phyloP scores from a whole-genome alignment of 768 basidiomycete species.

The Kwoniella newhampshirensis region DNA sequence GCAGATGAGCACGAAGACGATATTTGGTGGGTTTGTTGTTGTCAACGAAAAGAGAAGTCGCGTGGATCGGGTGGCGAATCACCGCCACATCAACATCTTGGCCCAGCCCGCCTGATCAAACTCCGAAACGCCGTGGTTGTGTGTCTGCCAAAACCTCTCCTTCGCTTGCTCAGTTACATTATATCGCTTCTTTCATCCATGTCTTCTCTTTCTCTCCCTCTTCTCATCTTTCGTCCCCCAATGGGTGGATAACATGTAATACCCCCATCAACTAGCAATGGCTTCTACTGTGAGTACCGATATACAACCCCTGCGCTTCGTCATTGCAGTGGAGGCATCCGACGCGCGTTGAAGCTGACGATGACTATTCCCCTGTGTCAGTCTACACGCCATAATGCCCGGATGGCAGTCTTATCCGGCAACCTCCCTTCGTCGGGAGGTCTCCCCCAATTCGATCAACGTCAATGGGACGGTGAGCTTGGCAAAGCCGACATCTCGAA shows the following conservation, averaged over 20 bases:
- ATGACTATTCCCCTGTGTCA: too few relatives aligned
- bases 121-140: conserved; percentile 4
- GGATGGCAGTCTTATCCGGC: neutral
- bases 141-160: conserved; percentile 1
- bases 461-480: conserved; percentile 71
- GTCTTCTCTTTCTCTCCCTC: conserved; percentile 4
- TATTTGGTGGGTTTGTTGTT: conserved; percentile 6
- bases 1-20: too few relatives aligned
- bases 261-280: conserved; percentile 7
- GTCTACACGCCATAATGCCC: too few relatives aligned
- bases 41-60: conserved; percentile 2
- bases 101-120: neutral
- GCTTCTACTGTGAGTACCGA: conserved; percentile 15
- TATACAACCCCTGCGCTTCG: too few relatives aligned
- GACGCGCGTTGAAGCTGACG: too few relatives aligned
- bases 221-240: neutral
- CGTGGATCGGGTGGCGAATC: neutral
- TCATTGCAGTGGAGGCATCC: too few relatives aligned
- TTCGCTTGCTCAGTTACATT: neutral
- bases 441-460: conserved; percentile 11
- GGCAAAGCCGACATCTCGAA: conserved; percentile 81
- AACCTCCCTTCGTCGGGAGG: neutral
- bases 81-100: neutral
- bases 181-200: neutral
- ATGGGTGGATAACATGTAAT: conserved; percentile 23